Base-by-base conservation (phyloP, 1,139 yeast species). In the Citeromyces siamensis region DNA sequence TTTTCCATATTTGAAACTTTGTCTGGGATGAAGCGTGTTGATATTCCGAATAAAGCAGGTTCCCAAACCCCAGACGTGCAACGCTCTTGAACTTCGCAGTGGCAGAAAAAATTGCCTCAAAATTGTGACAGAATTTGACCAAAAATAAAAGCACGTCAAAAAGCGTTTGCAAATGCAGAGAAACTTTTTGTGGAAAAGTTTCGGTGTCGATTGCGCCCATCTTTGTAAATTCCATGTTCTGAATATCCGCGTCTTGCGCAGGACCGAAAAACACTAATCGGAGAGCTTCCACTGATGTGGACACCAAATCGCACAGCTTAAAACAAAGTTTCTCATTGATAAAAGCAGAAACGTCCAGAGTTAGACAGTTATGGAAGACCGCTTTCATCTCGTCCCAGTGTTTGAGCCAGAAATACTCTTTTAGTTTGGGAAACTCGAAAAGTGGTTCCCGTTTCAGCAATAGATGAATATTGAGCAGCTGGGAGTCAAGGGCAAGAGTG, bases 391-490 rank as follows among this genome's bases (percentile, higher is more conserved):
- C 52, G 17, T 46, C 41, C 45, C 53, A 55, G 32, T 52, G 50
- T 38, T 51, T 49, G 10, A 54, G 42, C 62, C 62, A 58, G 23
- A 58, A 58, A 34, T 47, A 48, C 38, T 54, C 58, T 34, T 57
- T 56, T 33, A 57, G 46, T 23, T 52, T 51, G 36, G 49, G 50
- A 38, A 56, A 46, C 27, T 47, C 46, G 34, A 53, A 43, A 21
- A 50, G 44, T 7, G 46, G 42, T 23, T 48, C 45, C 16, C 22
- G 19, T 37, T 55, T 58, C 38, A 56, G 41, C 33, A 44, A 46
- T 27, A 58, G 41, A 38, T 52, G 53, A 40, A 50, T 44, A 40
- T 55, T 56, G 40, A 57, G 37, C 19, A 57, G 40, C 37, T 46
- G 46, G 19, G 52, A 42, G 35, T 58, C 60, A 26, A 47, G 44